Evolutionary conservation across 305 asterid species (phyloP), one percentile per base, ranked within the genome.

Genomic region (Euphrasia arctica): DNA sequence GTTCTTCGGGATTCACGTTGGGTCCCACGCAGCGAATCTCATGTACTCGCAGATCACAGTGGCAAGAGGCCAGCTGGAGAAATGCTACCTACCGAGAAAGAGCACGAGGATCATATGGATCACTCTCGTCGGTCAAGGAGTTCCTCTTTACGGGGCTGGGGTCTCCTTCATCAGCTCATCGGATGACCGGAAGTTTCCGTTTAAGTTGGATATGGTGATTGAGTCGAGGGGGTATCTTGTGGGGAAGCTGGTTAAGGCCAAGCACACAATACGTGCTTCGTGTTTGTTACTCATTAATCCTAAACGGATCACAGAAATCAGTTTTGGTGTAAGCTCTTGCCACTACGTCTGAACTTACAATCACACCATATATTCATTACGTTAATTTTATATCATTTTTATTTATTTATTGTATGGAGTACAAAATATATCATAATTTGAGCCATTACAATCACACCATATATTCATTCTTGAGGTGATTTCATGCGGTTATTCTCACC

Each of bases 131-230:
- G 97, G 97, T 27, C 41, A 49, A 9, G 64, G 50, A 45, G 76
- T 91, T 57, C 90, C 96, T 5, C 78, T 91, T 0, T 91, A 91
- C 57, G 97, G 97, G 1, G 85, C 88, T 0, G 95, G 88, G 36
- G 49, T 55, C 43, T 65, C 74, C n/a, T 43, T 83, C 25, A 62
- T 54, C 0, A 60, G 39, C 47, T 25, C 27, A 25, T 25, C 13
- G 66, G 31, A 1, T 4, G 55, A 28, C 3, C 76, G 74, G 4
- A 74, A 68, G 9, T 63, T 91, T 60, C 90, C 88, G 25, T 58
- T 88, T 51, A 79, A 47, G 64, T 43, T 91, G 69, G 80, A 84
- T 9, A 58, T 88, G 52, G 70, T 61, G 2, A 72, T 91, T 1
- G 69, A 70, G 13, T 67, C 91, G 0, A 60, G 45, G n/a, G 95